Evolutionary conservation across 495 filamentous ascomycete genomes (phyloP).

Genomic region (Cercophora scortea): DNA sequence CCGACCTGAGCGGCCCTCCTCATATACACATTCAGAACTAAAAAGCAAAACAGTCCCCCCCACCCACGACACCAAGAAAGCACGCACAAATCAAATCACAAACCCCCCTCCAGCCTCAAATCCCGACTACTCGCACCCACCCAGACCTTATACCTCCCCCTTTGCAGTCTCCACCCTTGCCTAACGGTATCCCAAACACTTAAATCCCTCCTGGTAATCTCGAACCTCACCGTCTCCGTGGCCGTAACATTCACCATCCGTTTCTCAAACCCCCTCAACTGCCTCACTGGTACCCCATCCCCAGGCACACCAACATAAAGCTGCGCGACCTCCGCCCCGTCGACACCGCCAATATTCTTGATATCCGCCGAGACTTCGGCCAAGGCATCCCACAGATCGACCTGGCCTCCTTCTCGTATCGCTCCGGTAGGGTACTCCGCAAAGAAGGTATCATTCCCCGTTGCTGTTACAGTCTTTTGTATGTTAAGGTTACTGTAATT

Average conservation of each 20-base stretch:
- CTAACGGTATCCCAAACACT: slow-evolving; percentile 56
- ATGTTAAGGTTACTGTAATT: slow-evolving; percentile 36
- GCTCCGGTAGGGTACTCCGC: slow-evolving; percentile 25
- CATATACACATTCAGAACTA: too few relatives aligned
- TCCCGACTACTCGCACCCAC: slow-evolving; percentile 61
- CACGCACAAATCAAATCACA: slow-evolving; percentile 8
- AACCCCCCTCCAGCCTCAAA: slow-evolving; percentile 45
- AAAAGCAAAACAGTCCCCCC: too few relatives aligned
- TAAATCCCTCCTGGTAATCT: slow-evolving; percentile 56
- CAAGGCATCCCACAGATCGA: slow-evolving; percentile 50
- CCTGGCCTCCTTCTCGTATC: slow-evolving; percentile 49
- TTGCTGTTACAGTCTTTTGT: slow-evolving; percentile 9
- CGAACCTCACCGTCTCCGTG: slow-evolving; percentile 40
- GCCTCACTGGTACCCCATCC: slow-evolving; percentile 35
- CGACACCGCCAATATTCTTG: slow-evolving; percentile 45
- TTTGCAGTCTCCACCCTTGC: slow-evolving; percentile 54
- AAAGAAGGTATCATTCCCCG: slow-evolving; percentile 13
- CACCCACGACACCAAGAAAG: too few relatives aligned
- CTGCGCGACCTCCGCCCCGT: slow-evolving; percentile 52
- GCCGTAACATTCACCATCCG: slow-evolving; percentile 34
- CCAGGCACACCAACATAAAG: slow-evolving; percentile 54
- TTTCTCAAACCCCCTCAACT: slow-evolving; percentile 64
- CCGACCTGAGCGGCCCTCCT: too few relatives aligned
- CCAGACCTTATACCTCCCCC: slow-evolving; percentile 34
- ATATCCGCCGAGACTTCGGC: slow-evolving; percentile 45